A percentile compares a stretch with the other conserved stretches of the same genome.
These are phyloP conservation scores for Andrographis paniculata DNA, from an alignment of 305 asterid species.

Conservation along the genomic window DNA sequence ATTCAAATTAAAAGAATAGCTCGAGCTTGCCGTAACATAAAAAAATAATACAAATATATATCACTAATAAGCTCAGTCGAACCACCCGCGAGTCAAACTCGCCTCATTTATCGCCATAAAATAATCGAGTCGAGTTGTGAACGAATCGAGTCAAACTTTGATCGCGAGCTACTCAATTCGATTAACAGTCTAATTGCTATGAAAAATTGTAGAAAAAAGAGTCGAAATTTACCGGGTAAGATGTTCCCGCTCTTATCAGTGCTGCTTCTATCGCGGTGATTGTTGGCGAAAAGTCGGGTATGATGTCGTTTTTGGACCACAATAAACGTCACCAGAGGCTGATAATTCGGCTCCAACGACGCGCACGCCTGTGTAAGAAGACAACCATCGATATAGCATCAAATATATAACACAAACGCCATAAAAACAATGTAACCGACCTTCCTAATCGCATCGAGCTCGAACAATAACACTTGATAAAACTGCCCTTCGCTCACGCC, in stretches of 20 bases:
- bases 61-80: no score
- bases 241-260: slow-evolving; percentile 89
- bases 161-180: no score
- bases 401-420: background rate
- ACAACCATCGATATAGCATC: background rate
- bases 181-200: no score
- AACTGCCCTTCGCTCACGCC: slow-evolving; percentile 99
- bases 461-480: slow-evolving; percentile 89
- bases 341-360: slow-evolving; percentile 91
- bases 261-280: slow-evolving; percentile 84
- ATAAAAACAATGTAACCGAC: slow-evolving; percentile 20
- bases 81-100: no score
- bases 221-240: slow-evolving; percentile 76
- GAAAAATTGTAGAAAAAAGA: no score
- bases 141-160: no score
- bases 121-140: no score
- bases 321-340: slow-evolving; percentile 92
- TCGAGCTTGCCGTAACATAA: no score
- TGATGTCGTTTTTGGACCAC: slow-evolving; percentile 96
- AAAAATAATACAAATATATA: no score
- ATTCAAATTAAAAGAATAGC: no score
- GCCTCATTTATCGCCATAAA: no score
- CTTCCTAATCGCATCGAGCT: slow-evolving; percentile 96
- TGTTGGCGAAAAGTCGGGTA: slow-evolving; percentile 83
- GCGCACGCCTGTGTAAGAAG: slow-evolving; percentile 72